Conservation (phyloP, 139 green algal genomes). For the Volvox africanus region DNA sequence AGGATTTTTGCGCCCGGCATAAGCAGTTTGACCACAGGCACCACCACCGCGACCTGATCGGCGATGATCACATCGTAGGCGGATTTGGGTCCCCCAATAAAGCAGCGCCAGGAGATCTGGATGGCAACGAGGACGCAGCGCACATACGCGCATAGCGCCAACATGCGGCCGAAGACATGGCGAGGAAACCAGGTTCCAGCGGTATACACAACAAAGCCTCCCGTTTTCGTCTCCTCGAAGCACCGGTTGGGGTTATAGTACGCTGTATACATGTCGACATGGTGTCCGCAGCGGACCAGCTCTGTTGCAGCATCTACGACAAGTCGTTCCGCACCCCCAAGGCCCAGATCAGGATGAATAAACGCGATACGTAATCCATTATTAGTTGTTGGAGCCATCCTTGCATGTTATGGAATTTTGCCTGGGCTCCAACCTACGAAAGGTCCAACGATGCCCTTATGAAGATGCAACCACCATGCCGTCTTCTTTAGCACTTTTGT, state of each 20-base stretch:
- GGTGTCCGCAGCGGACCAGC: conserved; percentile 80
- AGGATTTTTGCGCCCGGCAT: conserved; percentile 75
- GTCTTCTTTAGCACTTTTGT: no score
- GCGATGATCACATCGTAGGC: conserved; percentile 89
- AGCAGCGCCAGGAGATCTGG: conserved; percentile 70
- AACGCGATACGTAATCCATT: conserved; percentile 84
- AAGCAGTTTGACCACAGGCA: conserved; percentile 83
- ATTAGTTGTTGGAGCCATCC: neutral
- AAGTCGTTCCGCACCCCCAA: conserved; percentile 95
- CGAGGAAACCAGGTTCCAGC: conserved; percentile 91
- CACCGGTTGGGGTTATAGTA: conserved; percentile 88
- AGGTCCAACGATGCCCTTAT: no score
- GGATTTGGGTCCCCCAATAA: neutral
- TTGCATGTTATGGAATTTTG: neutral
- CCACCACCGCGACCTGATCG: conserved; percentile 84
- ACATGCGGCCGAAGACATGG: conserved; percentile 68
- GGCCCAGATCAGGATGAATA: conserved; percentile 92
- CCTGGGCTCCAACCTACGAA: neutral
- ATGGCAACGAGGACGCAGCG: conserved; percentile 84
- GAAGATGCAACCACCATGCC: no score
- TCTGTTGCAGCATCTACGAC: conserved; percentile 96
- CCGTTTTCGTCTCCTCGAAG: conserved; percentile 91
- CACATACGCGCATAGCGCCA: conserved; percentile 91
- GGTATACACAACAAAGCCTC: conserved; percentile 83
- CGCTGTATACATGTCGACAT: conserved; percentile 93